phyloP scores from a whole-genome alignment of 139 green algal genomes.

The Eudorina sp. region DNA sequence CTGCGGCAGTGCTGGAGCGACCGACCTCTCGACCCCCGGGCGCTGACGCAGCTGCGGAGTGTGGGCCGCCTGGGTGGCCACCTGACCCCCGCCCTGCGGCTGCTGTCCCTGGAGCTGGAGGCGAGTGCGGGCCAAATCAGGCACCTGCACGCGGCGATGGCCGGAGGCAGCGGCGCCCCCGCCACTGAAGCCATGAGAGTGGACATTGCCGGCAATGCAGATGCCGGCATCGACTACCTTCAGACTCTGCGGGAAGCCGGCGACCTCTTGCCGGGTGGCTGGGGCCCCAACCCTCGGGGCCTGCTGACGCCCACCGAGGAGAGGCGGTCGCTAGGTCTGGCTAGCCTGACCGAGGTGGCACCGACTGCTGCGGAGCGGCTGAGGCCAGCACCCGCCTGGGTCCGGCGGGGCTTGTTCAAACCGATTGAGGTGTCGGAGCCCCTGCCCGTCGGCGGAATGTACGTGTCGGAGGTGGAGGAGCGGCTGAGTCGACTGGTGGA shows the following conservation, averaged over 20 bases:
- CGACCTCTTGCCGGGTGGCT: neutral
- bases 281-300: neutral
- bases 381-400: neutral
- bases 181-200: too few species aligned
- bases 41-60: constrained; percentile 51
- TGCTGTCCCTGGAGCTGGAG: constrained; percentile 57
- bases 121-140: constrained; percentile 51
- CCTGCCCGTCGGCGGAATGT: neutral
- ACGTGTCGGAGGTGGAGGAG: neutral
- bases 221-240: neutral
- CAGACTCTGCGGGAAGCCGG: too few species aligned
- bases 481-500: neutral
- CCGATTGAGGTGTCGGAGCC: neutral
- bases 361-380: too few species aligned
- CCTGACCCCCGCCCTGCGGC: constrained; percentile 58
- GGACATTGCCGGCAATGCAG: too few species aligned
- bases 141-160: constrained; percentile 2
- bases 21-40: constrained; percentile 51
- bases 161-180: neutral
- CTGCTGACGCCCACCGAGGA: constrained; percentile 6
- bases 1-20: constrained; percentile 65
- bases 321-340: neutral
- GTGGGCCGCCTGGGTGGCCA: constrained; percentile 26
- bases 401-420: neutral
- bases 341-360: too few species aligned